Conservation (phyloP, 1,284 basidiomycete genomes). For the Naganishia sp. region DNA sequence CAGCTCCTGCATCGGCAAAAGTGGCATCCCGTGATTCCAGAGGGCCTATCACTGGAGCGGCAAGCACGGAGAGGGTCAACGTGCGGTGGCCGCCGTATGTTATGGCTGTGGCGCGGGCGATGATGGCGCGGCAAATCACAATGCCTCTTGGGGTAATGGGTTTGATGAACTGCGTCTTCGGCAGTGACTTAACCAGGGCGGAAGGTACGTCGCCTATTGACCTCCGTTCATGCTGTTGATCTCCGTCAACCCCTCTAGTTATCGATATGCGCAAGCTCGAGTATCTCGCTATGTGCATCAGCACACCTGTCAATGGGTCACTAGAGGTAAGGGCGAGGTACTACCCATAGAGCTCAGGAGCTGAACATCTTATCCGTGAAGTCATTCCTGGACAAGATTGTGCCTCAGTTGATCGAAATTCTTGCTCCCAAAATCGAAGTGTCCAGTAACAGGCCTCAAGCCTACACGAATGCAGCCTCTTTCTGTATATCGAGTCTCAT, state of each 20-base stretch:
- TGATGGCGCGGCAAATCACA: conserved; percentile 42
- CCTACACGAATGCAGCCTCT: conserved; percentile 42
- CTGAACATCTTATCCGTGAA: conserved; percentile 3
- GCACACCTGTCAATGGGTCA: conserved; percentile 38
- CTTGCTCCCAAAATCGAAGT: conserved; percentile 34
- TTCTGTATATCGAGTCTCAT: conserved; percentile 42
- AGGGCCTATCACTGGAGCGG: background rate
- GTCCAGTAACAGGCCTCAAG: conserved; percentile 32
- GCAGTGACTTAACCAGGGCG: conserved; percentile 37
- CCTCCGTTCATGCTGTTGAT: background rate
- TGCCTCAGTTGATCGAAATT: conserved; percentile 32
- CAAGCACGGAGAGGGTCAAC: conserved; percentile 2
- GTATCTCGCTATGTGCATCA: conserved; percentile 43
- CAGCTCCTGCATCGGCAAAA: background rate
- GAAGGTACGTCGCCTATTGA: conserved; percentile 30
- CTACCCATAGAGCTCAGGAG: conserved; percentile 1
- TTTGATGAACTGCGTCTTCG: conserved; percentile 47
- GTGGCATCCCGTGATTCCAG: background rate
- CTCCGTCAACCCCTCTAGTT: conserved; percentile 30
- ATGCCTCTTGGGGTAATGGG: conserved; percentile 44
- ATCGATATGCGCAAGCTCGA: conserved; percentile 45
- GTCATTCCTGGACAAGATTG: conserved; percentile 41
- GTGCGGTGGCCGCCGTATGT: conserved; percentile 40
- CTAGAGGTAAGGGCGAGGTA: conserved; percentile 35
- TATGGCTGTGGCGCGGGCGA: conserved; percentile 37